Conservation (phyloP, 495 filamentous ascomycete genomes). For the Hypoxylon cercidicola region DNA sequence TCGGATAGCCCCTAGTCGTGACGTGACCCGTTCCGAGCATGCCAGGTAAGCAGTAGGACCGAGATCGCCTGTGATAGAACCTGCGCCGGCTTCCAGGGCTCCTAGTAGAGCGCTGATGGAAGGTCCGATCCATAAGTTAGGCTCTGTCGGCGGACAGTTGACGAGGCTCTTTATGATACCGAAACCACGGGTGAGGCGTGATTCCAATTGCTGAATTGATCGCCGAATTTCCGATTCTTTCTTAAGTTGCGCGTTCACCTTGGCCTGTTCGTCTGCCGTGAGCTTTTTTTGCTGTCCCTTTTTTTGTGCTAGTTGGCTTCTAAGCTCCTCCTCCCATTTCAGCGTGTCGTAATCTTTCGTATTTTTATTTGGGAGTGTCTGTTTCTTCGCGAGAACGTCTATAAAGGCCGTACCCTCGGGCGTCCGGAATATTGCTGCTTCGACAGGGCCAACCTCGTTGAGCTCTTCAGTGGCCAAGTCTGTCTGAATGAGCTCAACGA, state of each 20-base stretch:
- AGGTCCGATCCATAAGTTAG: slow-evolving; percentile 84
- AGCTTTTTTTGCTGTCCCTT: slow-evolving; percentile 93
- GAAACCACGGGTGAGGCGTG: slow-evolving; percentile 78
- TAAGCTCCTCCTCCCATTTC: slow-evolving; percentile 96
- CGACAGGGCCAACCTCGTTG: slow-evolving; percentile 77
- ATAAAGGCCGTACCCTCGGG: slow-evolving; percentile 87
- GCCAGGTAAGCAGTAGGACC: slow-evolving; percentile 83
- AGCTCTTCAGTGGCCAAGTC: slow-evolving; percentile 76
- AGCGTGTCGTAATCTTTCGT: slow-evolving; percentile 91
- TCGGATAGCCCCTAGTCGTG: slow-evolving; percentile 78
- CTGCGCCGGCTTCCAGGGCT: slow-evolving; percentile 79
- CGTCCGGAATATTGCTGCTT: slow-evolving; percentile 90
- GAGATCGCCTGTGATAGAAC: slow-evolving; percentile 78
- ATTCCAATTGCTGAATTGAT: slow-evolving; percentile 71
- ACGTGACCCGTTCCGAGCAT: slow-evolving; percentile 75
- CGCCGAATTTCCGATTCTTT: slow-evolving; percentile 85
- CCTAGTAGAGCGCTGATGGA: slow-evolving; percentile 76
- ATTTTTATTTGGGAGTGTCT: slow-evolving; percentile 78
- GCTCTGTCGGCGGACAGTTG: slow-evolving; percentile 83
- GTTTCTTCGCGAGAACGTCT: slow-evolving; percentile 86
- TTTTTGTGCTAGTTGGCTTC: slow-evolving; percentile 87
- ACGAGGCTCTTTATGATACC: slow-evolving; percentile 86
- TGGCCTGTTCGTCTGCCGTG: slow-evolving; percentile 84
- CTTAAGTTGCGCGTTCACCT: slow-evolving; percentile 87
- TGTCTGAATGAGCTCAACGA: slow-evolving; percentile 75